A percentile compares a stretch with the other conserved stretches of the same genome.
Conservation (phyloP, 768 basidiomycete genomes). For the Psilocybe tampanensis region DNA sequence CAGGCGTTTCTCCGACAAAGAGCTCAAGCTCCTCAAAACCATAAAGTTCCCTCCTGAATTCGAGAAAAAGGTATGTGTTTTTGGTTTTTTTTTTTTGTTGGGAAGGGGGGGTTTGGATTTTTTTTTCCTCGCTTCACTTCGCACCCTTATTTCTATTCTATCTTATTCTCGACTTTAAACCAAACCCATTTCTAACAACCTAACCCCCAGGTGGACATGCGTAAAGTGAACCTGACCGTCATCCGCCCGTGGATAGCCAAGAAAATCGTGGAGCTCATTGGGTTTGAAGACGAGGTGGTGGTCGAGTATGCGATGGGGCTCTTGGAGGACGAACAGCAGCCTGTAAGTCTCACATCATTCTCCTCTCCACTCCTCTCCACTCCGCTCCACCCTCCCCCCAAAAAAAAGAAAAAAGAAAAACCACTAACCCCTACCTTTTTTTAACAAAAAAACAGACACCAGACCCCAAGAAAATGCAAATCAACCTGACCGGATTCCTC, state of each 20-base stretch:
- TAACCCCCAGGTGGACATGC: constrained; percentile 77
- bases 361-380: not conserved
- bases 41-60: constrained; percentile 93
- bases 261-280: constrained; percentile 86
- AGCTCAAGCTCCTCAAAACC: constrained; percentile 81
- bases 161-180: too few species aligned
- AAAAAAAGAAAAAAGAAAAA: too few species aligned
- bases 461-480: constrained; percentile 96
- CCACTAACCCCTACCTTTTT: too few species aligned
- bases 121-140: not conserved
- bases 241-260: constrained; percentile 96
- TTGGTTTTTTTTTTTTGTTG: not conserved
- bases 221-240: constrained; percentile 91
- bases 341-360: constrained; percentile 59
- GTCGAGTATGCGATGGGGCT: constrained; percentile 96
- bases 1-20: constrained; percentile 93
- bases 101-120: not conserved
- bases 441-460: constrained; percentile 73
- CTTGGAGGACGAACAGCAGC: constrained; percentile 81
- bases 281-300: constrained; percentile 96
- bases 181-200: not conserved
- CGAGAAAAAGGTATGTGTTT: constrained; percentile 70
- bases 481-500: constrained; percentile 91
- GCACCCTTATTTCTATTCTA: too few species aligned
- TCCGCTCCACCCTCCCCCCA: not conserved